Evolutionary conservation across 768 basidiomycete genomes (phyloP), one percentile per base, ranked within the genome.

Genomic region (Leucosporidium yakuticum): DNA sequence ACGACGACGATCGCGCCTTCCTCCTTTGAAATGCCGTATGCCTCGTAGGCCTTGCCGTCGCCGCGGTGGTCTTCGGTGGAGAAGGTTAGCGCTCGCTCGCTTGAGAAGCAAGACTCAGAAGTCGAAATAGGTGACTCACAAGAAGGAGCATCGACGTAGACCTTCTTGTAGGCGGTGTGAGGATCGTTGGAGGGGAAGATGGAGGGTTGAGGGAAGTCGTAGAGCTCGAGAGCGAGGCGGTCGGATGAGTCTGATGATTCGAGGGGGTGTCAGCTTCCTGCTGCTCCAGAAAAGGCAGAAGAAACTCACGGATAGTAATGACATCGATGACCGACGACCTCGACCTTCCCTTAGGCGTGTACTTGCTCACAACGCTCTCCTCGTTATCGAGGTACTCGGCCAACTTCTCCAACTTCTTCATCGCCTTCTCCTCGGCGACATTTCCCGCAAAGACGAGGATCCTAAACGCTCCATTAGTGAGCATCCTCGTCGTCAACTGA

Each of bases 261-360:
- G 25, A 4, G 15, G 4, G 32, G 19, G 32, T 2, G 20, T 17
- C 14, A 29, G 29, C 31, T 48, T 19, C 25, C 25, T 59, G 15
- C 23, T 14, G n/a, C 8, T 44, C 25, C 15, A 15, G 31, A 27
- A 44, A 15, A 36, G 23, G 12, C 15, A 48, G 1, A 29, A 34
- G 32, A 7, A 74, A 49, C 64, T 8, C 20, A 73, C 71, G 71
- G 29, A 73, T 76, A 3, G 79, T 84, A 20, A 83, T 73, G n/a
- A 76, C 68, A 25, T 78, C 76, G 51, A 75, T 71, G 47, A 75
- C 55, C 4, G 65, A 57, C 57, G 62, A 64, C 0, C 73, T 55
- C 15, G 53, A 51, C 32, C 54, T 23, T 15, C 44, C 21, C 27
- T n/a, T 23, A 15, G 74, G 74, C 20, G 76, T 76, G 60, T 75